Evolutionary conservation across 2,329 filamentous ascomycete genomes (phyloP), one percentile per base, ranked within the genome.

Genomic region (Aspergillus novoparasiticus): DNA sequence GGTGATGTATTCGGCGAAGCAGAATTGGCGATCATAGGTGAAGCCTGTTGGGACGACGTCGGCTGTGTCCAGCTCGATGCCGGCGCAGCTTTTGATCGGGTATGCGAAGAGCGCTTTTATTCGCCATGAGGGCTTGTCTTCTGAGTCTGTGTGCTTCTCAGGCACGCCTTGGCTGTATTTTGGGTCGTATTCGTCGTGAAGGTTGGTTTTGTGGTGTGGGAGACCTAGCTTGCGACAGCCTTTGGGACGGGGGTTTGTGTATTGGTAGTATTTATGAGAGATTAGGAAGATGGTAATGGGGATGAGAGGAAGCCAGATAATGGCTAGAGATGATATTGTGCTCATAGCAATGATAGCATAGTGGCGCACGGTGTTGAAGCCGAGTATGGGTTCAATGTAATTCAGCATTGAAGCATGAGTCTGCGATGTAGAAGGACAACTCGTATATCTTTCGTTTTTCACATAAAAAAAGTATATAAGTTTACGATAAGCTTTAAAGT

Each of bases 1-100:
- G 5, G 77, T 77, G 41, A 81, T 75, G 46, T 82, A 75, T 76
- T 94, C 90, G 1, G 91, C 93, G 74, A 97, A 92, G 55, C 88
- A 90, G 80, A 93, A 96, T 69, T 94, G 86, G 6, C 93, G 87
- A 78, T 97, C 93, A 76, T 90, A 91, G 74, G 90, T 86, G 61
- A 96, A 83, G 2, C 93, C 93, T 2, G 86, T 87, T 6, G 86
- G 81, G 53, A 92, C 78, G 19, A 95, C 84, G 59, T 86, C 85
- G 64, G 86, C 86, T 64, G 84, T 80, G 58, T 85, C 79, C 54
- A 97, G 78, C 78, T 95, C 92, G 60, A 96, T 87, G 32, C 90
- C 91, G 61, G 81, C 83, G 75, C 93, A 96, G 61, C 90, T 92
- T 79, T 96, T 94, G 75, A 97, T 80, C 0, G 94, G 93, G 76